These are phyloP conservation scores for Scedosporium boydii DNA, from an alignment of 2,329 filamentous ascomycete genomes.

Conservation along the genomic window DNA sequence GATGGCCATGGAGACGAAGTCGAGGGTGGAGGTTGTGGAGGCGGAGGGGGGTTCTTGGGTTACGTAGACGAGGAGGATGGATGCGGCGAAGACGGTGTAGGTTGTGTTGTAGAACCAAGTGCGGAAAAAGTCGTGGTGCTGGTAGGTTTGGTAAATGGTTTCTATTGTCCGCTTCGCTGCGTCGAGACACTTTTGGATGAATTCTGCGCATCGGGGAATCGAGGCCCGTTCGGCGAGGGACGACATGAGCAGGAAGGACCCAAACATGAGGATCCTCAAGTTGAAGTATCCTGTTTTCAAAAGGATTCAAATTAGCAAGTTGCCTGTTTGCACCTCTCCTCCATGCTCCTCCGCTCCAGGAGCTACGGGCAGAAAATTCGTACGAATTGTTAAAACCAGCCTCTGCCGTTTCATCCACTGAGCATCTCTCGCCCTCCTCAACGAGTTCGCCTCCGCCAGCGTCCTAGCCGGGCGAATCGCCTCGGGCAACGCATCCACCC, in stretches of 20 bases:
- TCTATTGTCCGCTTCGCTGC: constrained; percentile 19
- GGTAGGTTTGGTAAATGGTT: constrained; percentile 18
- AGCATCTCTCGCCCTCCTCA: constrained; percentile 12
- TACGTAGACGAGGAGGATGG: constrained; percentile 18
- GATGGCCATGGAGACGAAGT: constrained; percentile 15
- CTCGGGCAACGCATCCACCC: constrained; percentile 14
- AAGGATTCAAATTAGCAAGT: too few species aligned
- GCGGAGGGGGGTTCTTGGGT: constrained; percentile 11
- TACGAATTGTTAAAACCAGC: constrained; percentile 16
- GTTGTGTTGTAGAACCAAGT: constrained; percentile 22
- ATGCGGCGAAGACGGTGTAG: constrained; percentile 19
- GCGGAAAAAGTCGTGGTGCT: constrained; percentile 19
- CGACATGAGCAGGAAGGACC: constrained; percentile 14
- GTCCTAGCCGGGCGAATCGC: constrained; percentile 12
- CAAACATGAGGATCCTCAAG: constrained; percentile 17
- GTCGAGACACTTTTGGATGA: constrained; percentile 15
- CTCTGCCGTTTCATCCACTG: constrained; percentile 19
- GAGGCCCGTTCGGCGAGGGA: constrained; percentile 12
- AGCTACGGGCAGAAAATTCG: not conserved
- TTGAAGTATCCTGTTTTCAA: constrained; percentile 15
- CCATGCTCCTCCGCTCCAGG: too few species aligned
- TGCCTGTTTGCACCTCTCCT: too few species aligned
- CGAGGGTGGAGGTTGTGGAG: constrained; percentile 12
- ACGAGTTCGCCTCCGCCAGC: constrained; percentile 10
- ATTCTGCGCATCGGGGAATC: constrained; percentile 11